Evolutionary conservation across 306 rosid species (phyloP).

Genomic region (Hippophae rhamnoides): DNA sequence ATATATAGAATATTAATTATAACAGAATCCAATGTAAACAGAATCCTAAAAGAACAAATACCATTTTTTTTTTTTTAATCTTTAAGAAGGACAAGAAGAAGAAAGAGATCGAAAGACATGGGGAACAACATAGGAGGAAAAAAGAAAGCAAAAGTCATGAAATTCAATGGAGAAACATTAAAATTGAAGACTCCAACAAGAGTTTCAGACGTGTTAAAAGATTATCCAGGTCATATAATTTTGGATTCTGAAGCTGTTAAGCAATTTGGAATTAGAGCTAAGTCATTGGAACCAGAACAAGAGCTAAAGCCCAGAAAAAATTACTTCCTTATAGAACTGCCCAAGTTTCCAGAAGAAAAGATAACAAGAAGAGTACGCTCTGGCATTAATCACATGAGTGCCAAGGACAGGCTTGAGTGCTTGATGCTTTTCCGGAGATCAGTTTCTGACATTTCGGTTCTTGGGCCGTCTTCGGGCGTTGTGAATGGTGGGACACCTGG

Average conservation of each 20-base stretch:
- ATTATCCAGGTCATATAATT: slow-evolving; percentile 49
- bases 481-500: not conserved
- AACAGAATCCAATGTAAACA: no score
- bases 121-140: slow-evolving; percentile 61
- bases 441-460: slow-evolving; percentile 43
- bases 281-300: slow-evolving; percentile 49
- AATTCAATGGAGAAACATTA: slow-evolving; percentile 61
- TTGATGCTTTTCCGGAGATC: slow-evolving; percentile 62
- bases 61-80: not conserved
- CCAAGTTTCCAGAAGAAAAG: slow-evolving; percentile 13
- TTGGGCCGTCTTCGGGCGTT: not conserved
- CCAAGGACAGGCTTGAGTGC: slow-evolving; percentile 34
- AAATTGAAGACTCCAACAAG: slow-evolving; percentile 46
- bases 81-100: no score
- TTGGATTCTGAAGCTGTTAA: slow-evolving; percentile 55
- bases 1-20: no score
- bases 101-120: slow-evolving; percentile 22
- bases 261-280: slow-evolving; percentile 52
- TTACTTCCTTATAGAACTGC: slow-evolving; percentile 57
- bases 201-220: slow-evolving; percentile 48
- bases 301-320: slow-evolving; percentile 45
- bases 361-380: slow-evolving; percentile 42
- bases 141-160: slow-evolving; percentile 68
- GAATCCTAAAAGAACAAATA: not conserved
- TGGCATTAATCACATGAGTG: slow-evolving; percentile 24